Percentiles rank a stretch among this genome's conserved stretches.
Conservation (phyloP, 2,329 filamentous ascomycete genomes). For the Rutstroemia sydowiana region DNA sequence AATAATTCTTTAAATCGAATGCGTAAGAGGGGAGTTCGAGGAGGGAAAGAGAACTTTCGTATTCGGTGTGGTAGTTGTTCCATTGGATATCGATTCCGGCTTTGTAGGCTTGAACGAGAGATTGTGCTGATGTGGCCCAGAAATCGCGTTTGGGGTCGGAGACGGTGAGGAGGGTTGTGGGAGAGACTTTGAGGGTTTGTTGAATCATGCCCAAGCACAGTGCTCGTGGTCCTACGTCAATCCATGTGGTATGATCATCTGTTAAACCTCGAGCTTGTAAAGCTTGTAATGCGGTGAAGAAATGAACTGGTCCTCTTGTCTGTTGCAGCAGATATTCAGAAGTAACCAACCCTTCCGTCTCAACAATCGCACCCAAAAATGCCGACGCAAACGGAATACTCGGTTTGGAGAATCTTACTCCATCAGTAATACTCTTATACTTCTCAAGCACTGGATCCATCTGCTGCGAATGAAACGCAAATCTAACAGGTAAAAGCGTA, state of each 20-base stretch:
- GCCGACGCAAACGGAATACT: neutral
- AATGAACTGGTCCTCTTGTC: neutral
- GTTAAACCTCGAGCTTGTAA: neutral
- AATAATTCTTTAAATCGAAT: constrained; percentile 63
- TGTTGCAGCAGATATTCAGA: neutral
- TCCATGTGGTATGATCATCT: neutral
- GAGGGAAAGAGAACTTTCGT: neutral
- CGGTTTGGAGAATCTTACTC: neutral
- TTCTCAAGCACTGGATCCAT: constrained; percentile 1
- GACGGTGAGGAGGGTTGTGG: neutral
- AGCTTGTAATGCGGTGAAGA: neutral
- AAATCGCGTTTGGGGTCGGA: neutral
- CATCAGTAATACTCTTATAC: neutral
- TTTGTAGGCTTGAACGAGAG: neutral
- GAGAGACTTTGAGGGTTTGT: neutral
- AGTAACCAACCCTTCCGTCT: neutral
- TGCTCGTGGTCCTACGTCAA: neutral
- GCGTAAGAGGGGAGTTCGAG: constrained; percentile 49
- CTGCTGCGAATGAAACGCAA: constrained; percentile 6
- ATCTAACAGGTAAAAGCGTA: neutral
- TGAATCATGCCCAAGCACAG: no score
- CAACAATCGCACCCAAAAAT: neutral
- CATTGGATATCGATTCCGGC: neutral
- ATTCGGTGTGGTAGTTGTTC: neutral
- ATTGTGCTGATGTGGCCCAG: neutral